A percentile compares a stretch with the other conserved stretches of the same genome.
Conservation (phyloP, 2,329 filamentous ascomycete species). For the Cercospora beticola region DNA sequence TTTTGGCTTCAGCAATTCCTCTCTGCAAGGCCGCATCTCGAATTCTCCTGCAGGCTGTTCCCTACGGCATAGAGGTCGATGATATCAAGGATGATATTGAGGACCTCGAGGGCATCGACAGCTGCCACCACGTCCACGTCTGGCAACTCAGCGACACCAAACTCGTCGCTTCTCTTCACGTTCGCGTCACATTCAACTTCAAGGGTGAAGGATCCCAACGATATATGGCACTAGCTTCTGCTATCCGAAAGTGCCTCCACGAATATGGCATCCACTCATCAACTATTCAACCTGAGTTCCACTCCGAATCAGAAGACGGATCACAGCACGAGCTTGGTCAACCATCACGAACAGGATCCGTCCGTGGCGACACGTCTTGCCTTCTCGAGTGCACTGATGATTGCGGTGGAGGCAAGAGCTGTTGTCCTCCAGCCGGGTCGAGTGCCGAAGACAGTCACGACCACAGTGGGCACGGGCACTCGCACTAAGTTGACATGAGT, state of each 20-base stretch:
- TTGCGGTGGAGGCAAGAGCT: slow-evolving; percentile 45
- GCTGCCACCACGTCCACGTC: slow-evolving; percentile 93
- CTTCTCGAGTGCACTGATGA: slow-evolving; percentile 47
- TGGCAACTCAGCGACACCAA: slow-evolving; percentile 98
- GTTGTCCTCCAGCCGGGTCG: slow-evolving; percentile 39
- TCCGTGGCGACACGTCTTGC: slow-evolving; percentile 41
- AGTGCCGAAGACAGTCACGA: slow-evolving; percentile 19
- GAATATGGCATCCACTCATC: slow-evolving; percentile 95
- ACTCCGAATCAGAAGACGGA: slow-evolving; percentile 34
- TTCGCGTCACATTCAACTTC: slow-evolving; percentile 88
- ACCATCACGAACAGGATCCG: slow-evolving; percentile 25
- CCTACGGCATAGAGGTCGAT: slow-evolving; percentile 80
- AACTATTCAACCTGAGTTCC: slow-evolving; percentile 91
- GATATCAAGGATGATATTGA: slow-evolving; percentile 93
- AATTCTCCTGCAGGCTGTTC: slow-evolving; percentile 91
- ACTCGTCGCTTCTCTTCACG: slow-evolving; percentile 86
- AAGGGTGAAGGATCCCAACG: slow-evolving; percentile 69
- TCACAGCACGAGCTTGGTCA: slow-evolving; percentile 37
- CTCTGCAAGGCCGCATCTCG: slow-evolving; percentile 77
- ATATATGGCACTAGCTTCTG: slow-evolving; percentile 87
- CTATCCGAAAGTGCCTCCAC: slow-evolving; percentile 84
- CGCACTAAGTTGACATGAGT: slow-evolving; percentile 9
- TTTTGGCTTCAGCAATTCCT: slow-evolving; percentile 70
- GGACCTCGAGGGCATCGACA: slow-evolving; percentile 76
- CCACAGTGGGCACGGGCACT: slow-evolving; percentile 23